Base-by-base conservation (phyloP, 306 rosid genomes). In the Trifolium pratense region DNA sequence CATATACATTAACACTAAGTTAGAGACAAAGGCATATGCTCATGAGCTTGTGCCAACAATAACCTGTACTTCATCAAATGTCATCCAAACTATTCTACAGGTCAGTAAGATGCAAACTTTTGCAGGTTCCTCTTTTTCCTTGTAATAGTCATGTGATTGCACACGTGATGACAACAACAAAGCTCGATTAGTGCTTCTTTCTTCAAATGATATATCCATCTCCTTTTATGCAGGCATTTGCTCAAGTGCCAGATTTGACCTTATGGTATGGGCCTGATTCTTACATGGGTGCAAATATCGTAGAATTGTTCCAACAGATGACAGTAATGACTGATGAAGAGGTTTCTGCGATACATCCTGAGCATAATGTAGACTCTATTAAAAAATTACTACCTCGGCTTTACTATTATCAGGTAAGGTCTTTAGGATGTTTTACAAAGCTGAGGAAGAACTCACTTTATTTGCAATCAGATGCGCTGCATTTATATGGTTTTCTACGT, bases 251-350 rank as follows among this genome's bases (percentile, higher is more conserved):
- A 15, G 91, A 85, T 73, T 81, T 92, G 78, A 86, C 73, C 43
- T n/a, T 94, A 77, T 91, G 86, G 86, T 90, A 94, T 31, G 99
- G 99, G 36, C 99, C 99, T 8, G 99, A 94, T 89, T 84, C 99
- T 43, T 94, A 94, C 89, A 94, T 94, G 99, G 99, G 99, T 79
- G 99, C 99, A 82, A 94, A 94, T 80, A 88, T 94, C 72, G 77
- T 56, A 63, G 99, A 91, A 56, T 64, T 90, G 79, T 84, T 94
- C 74, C 88, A 46, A 75, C 96, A 94, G 81, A 94, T 94, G 96
- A 72, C 86, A 21, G 82, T 84, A 79, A 89, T 91, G 99, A 84
- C 93, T 5, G 86, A 94, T 66, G 97, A 90, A 71, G 99, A 90
- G 81, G 81, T 94, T 68, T 85, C 88, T 37, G 92, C 81, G 31